A percentile compares a stretch with the other conserved stretches of the same genome.
These are phyloP conservation scores for Ilyonectria destructans DNA, from an alignment of 2,329 filamentous ascomycete genomes.

Conservation along the genomic window DNA sequence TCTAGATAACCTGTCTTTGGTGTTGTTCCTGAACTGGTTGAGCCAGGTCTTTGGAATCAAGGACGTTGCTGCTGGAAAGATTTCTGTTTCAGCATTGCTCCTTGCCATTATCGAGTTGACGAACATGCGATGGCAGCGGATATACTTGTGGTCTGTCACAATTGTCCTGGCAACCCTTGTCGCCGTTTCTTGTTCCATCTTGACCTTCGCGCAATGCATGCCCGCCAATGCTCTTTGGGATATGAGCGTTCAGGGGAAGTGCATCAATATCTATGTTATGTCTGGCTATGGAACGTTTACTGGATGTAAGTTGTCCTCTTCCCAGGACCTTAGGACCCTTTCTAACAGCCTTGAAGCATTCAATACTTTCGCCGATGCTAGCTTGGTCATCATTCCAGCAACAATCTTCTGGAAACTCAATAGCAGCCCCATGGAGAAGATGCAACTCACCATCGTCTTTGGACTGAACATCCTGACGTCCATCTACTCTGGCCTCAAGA, in stretches of 20 bases:
- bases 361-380: conserved; percentile 44
- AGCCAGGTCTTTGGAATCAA: background rate
- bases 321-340: background rate
- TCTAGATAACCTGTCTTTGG: background rate
- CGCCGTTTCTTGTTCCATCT: conserved; percentile 39
- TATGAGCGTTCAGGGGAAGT: background rate
- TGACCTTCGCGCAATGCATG: conserved; percentile 43
- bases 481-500: conserved; percentile 46
- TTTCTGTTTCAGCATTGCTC: conserved; percentile 34
- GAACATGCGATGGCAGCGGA: conserved; percentile 40
- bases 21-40: background rate
- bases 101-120: conserved; percentile 39
- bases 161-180: conserved; percentile 36
- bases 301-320: background rate
- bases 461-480: conserved; percentile 45
- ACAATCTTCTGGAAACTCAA: conserved; percentile 77
- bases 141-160: conserved; percentile 42
- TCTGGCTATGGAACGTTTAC: background rate
- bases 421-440: conserved; percentile 82
- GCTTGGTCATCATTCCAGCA: conserved; percentile 41
- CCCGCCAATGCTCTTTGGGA: conserved; percentile 29
- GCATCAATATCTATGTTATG: background rate
- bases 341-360: conserved; percentile 31
- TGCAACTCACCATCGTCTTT: conserved; percentile 71
- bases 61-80: background rate